phyloP scores from a whole-genome alignment of 2,329 filamentous ascomycete genomes.

The Magnaporthiopsis incrustans region DNA sequence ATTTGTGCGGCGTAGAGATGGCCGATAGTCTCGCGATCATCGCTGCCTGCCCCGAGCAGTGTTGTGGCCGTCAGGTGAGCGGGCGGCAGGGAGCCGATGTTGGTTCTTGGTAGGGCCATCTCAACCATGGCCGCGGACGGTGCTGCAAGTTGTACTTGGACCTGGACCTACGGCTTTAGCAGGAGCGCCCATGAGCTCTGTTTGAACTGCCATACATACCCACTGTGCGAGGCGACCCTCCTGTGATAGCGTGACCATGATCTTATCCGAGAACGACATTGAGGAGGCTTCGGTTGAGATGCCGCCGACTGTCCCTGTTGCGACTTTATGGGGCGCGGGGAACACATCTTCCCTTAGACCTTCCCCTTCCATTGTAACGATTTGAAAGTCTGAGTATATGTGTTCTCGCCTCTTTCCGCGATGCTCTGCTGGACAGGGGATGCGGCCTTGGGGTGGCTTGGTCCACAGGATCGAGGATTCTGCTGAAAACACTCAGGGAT shows the following conservation, averaged over 20 bases:
- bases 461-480: too few species aligned
- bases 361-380: slow-evolving; percentile 1
- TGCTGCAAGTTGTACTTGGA: slow-evolving; percentile 70
- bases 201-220: slow-evolving; percentile 44
- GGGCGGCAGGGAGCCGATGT: slow-evolving; percentile 55
- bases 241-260: slow-evolving; percentile 83
- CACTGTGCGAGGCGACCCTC: slow-evolving; percentile 82
- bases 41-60: slow-evolving; percentile 72
- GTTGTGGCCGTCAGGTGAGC: slow-evolving; percentile 79
- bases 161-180: slow-evolving; percentile 31
- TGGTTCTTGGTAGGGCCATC: slow-evolving; percentile 42
- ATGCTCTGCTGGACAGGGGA: not conserved
- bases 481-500: too few species aligned
- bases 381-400: not conserved
- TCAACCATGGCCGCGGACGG: slow-evolving; percentile 57
- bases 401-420: not conserved
- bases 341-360: slow-evolving; percentile 45
- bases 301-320: slow-evolving; percentile 56
- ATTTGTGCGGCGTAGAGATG: slow-evolving; percentile 88
- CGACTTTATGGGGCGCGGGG: slow-evolving; percentile 55
- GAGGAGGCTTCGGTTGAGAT: slow-evolving; percentile 63
- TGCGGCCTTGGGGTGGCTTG: too few species aligned
- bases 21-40: slow-evolving; percentile 72
- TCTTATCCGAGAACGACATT: slow-evolving; percentile 78
- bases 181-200: slow-evolving; percentile 17